These are phyloP conservation scores for Hirsutella rhossiliensis DNA, from an alignment of 2,329 filamentous ascomycete species.

Conservation along the genomic window DNA sequence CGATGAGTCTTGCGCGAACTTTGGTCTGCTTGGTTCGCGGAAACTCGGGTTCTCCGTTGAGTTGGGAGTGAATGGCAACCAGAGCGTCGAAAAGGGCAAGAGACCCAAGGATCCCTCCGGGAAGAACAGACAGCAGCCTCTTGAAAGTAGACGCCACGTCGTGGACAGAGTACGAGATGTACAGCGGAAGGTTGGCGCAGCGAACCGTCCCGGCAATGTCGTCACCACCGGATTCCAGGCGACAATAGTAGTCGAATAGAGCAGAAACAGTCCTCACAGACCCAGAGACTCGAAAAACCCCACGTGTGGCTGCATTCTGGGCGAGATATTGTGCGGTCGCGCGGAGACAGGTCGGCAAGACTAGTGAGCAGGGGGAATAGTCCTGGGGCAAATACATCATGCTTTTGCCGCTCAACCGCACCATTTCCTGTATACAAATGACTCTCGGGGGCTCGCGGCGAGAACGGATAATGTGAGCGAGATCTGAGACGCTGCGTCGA, in stretches of 20 bases:
- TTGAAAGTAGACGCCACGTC: slow-evolving; percentile 60
- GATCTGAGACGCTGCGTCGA: slow-evolving; percentile 43
- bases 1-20: slow-evolving; percentile 52
- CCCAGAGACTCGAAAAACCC: slow-evolving; percentile 52
- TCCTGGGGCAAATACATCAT: slow-evolving; percentile 47
- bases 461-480: slow-evolving; percentile 32
- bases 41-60: slow-evolving; percentile 38
- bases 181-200: slow-evolving; percentile 44
- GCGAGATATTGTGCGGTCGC: slow-evolving; percentile 53
- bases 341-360: slow-evolving; percentile 53
- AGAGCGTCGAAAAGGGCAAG: slow-evolving; percentile 49
- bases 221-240: slow-evolving; percentile 30
- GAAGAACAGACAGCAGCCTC: slow-evolving; percentile 47
- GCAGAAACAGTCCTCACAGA: slow-evolving; percentile 42
- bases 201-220: slow-evolving; percentile 45
- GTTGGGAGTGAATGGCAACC: slow-evolving; percentile 45
- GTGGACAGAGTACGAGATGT: slow-evolving; percentile 47
- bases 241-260: slow-evolving; percentile 53
- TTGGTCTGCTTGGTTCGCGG: slow-evolving; percentile 41
- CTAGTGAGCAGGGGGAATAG: slow-evolving; percentile 42
- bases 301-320: slow-evolving; percentile 41
- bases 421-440: slow-evolving; percentile 43
- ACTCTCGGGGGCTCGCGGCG: slow-evolving; percentile 33
- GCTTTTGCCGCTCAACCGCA: slow-evolving; percentile 51
- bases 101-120: slow-evolving; percentile 55